phyloP scores from a whole-genome alignment of 2,329 filamentous ascomycete species.

The Sporothrix dimorphospora region DNA sequence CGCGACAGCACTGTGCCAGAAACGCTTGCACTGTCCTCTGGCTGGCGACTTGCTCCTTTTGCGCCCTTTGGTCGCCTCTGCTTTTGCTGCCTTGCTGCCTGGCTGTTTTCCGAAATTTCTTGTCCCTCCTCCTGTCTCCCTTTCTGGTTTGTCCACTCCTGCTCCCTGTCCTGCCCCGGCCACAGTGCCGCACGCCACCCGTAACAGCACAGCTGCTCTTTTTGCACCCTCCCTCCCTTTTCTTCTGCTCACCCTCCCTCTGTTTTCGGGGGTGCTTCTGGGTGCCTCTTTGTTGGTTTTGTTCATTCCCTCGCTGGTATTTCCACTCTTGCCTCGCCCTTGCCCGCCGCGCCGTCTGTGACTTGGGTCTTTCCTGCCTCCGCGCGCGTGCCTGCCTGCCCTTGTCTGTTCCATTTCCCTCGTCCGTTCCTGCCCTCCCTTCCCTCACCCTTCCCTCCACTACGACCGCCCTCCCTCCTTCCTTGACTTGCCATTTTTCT shows the following conservation, averaged over 20 bases:
- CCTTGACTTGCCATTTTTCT: constrained; percentile 31
- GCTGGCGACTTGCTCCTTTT: background rate
- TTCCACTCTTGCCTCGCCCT: background rate
- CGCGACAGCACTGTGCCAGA: background rate
- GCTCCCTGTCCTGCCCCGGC: background rate
- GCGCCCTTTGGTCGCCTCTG: background rate
- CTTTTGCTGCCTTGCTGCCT: constrained; percentile 13
- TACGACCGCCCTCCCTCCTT: constrained; percentile 32
- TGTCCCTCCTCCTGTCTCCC: background rate
- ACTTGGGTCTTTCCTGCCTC: constrained; percentile 9
- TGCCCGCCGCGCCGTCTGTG: background rate
- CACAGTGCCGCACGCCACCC: constrained; percentile 20
- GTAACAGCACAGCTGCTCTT: background rate
- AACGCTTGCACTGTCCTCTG: background rate
- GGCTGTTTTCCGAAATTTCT: constrained; percentile 10
- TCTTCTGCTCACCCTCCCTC: constrained; percentile 17
- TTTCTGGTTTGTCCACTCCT: background rate
- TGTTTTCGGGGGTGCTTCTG: background rate
- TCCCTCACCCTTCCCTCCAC: constrained; percentile 31
- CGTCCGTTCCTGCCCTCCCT: constrained; percentile 23
- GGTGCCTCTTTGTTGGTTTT: background rate
- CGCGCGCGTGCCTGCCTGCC: constrained; percentile 1
- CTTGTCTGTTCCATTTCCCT: constrained; percentile 20
- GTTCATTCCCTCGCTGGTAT: background rate
- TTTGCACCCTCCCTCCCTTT: background rate